Percentiles rank a stretch among this genome's conserved stretches.
phyloP scores from a whole-genome alignment of 1,139 yeast species.

The Zygoascus hellenicus region DNA sequence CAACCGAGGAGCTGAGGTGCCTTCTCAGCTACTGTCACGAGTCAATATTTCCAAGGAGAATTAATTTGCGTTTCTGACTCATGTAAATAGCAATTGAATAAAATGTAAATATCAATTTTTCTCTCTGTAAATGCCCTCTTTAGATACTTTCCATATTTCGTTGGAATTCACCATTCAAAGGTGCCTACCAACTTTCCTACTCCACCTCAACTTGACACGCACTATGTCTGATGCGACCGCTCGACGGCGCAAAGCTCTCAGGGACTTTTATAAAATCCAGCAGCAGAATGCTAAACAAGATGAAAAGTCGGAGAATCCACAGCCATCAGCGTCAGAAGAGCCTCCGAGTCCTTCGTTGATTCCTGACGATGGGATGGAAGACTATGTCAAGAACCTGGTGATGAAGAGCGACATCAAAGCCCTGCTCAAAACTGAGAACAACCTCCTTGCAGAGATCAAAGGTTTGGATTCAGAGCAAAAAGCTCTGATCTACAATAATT shows the following conservation, averaged over 20 bases:
- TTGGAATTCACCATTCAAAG: background rate
- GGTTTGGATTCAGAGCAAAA: conserved; percentile 39
- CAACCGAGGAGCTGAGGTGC: conserved; percentile 10
- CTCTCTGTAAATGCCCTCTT: background rate
- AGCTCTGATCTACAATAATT: conserved; percentile 41
- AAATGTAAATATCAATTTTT: background rate
- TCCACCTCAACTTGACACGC: background rate
- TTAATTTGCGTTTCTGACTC: background rate
- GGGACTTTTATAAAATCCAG: conserved; percentile 39
- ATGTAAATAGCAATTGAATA: background rate
- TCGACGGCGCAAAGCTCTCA: conserved; percentile 33
- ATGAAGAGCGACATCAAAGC: conserved; percentile 25
- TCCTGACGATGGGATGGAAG: conserved; percentile 22
- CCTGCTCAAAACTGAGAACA: conserved; percentile 31
- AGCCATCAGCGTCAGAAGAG: background rate
- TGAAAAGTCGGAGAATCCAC: conserved; percentile 12
- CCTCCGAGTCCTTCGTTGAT: conserved; percentile 18
- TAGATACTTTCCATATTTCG: background rate
- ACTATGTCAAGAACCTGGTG: conserved; percentile 26
- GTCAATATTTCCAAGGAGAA: background rate
- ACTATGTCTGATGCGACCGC: conserved; percentile 17
- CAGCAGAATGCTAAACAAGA: conserved; percentile 6
- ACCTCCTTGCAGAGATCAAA: conserved; percentile 32
- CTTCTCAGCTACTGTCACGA: background rate
- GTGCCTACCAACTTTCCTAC: background rate